Evolutionary conservation across 768 basidiomycete species (phyloP).

Genomic region (Russula olivacea): DNA sequence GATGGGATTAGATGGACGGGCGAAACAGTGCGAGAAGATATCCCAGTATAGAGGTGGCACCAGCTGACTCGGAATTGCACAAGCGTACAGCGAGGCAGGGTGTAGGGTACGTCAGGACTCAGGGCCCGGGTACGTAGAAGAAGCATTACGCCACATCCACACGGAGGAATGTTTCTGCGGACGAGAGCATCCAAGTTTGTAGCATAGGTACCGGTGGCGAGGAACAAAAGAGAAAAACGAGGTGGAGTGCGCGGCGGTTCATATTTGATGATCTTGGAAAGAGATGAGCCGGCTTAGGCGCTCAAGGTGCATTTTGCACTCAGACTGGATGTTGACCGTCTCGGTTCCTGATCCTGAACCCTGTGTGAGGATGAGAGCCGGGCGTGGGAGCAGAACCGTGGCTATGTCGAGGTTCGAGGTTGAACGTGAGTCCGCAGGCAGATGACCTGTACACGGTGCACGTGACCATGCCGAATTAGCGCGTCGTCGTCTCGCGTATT

Average conservation of each 20-base stretch:
- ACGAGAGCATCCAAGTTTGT: background rate
- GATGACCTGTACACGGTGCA: conserved; percentile 3
- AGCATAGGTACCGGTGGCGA: conserved; percentile 2
- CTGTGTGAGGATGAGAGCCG: background rate
- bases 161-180: conserved; percentile 7
- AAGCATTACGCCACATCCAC: background rate
- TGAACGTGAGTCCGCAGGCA: too few species aligned
- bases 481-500: background rate
- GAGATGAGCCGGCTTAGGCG: background rate
- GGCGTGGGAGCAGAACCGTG: background rate
- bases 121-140: conserved; percentile 2
- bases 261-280: background rate
- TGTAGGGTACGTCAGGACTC: conserved; percentile 14
- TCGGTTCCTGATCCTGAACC: background rate
- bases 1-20: background rate
- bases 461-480: conserved; percentile 1
- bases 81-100: conserved; percentile 8
- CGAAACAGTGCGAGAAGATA: conserved; percentile 8
- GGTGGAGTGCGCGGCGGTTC: background rate
- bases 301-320: background rate
- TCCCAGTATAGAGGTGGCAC: conserved; percentile 3
- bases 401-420: background rate
- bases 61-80: background rate
- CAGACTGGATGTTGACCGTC: background rate
- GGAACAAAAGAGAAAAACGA: conserved; percentile 7